A percentile compares a stretch with the other conserved stretches of the same genome.
Conservation (phyloP, 2,329 filamentous ascomycete genomes). For the Ophiostoma ulmi region DNA sequence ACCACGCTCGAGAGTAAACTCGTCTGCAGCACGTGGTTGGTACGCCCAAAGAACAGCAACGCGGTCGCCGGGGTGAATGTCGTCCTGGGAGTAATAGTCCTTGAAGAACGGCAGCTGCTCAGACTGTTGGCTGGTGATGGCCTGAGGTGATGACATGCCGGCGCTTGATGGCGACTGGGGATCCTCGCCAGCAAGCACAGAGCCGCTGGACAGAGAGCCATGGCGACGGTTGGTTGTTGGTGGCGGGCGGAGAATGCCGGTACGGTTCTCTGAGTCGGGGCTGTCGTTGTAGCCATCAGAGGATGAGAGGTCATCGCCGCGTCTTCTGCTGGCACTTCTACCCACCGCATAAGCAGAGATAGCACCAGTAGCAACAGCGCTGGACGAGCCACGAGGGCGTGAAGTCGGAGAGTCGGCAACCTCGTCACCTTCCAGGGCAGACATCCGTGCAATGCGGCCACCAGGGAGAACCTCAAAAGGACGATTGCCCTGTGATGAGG, state of each 20-base stretch:
- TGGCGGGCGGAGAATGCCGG: constrained; percentile 53
- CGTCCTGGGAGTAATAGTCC: constrained; percentile 96
- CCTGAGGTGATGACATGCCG: constrained; percentile 78
- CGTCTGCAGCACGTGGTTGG: constrained; percentile 85
- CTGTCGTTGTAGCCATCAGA: constrained; percentile 69
- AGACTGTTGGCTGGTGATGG: constrained; percentile 80
- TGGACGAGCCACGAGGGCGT: constrained; percentile 38
- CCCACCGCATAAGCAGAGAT: constrained; percentile 45
- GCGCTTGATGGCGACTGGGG: constrained; percentile 69
- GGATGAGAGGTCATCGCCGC: constrained; percentile 55
- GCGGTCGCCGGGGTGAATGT: constrained; percentile 85
- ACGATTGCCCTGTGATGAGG: constrained; percentile 19
- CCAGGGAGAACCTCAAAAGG: constrained; percentile 71
- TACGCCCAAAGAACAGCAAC: constrained; percentile 96
- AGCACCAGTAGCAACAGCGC: constrained; percentile 44
- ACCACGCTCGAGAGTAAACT: constrained; percentile 87
- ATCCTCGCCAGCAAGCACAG: constrained; percentile 65
- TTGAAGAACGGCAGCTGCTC: constrained; percentile 96
- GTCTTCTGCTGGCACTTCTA: constrained; percentile 41
- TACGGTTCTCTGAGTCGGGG: constrained; percentile 60
- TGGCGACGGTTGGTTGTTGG: constrained; percentile 61
- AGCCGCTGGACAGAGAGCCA: constrained; percentile 85
- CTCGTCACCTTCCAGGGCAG: constrained; percentile 66
- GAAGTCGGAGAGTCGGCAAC: constrained; percentile 56
- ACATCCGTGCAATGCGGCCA: constrained; percentile 91